Percentiles rank a stretch among this genome's conserved stretches.
Evolutionary conservation across 192 early-diverging fungal species (phyloP).

Genomic region (Coemansia sp.): DNA sequence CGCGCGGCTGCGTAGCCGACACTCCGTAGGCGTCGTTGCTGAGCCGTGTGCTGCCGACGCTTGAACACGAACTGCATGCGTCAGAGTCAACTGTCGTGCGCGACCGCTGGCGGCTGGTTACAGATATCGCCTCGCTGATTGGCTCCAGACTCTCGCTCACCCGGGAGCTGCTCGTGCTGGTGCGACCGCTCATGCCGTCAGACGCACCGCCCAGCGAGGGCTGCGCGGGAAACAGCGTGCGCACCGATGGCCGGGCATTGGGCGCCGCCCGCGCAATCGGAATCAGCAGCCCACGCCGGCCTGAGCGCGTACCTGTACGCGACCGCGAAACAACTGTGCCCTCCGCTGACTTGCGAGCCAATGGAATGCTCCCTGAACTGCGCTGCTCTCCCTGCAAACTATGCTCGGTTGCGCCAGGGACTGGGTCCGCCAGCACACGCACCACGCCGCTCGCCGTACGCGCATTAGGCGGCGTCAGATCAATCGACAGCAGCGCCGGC

Average conservation of each 20-base stretch:
- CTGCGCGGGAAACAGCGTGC: slow-evolving; percentile 30
- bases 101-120: slow-evolving; percentile 42
- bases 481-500: slow-evolving; percentile 46
- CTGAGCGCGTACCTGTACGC: slow-evolving; percentile 21
- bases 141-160: slow-evolving; percentile 52
- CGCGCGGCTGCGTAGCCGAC: background rate
- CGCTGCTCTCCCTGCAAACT: background rate
- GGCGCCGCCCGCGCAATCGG: slow-evolving; percentile 41
- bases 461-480: slow-evolving; percentile 17
- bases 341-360: slow-evolving; percentile 29
- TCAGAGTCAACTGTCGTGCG: slow-evolving; percentile 39
- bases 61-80: slow-evolving; percentile 10
- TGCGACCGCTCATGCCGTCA: slow-evolving; percentile 10
- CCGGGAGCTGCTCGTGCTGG: slow-evolving; percentile 27
- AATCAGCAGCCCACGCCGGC: slow-evolving; percentile 45
- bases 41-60: slow-evolving; percentile 5
- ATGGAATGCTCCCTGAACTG: slow-evolving; percentile 4
- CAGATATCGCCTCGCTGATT: slow-evolving; percentile 43
- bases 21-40: slow-evolving; percentile 26
- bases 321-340: slow-evolving; percentile 10
- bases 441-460: slow-evolving; percentile 32
- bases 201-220: background rate
- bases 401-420: background rate
- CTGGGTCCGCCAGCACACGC: slow-evolving; percentile 20
- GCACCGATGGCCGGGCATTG: slow-evolving; percentile 36